phyloP scores from a whole-genome alignment of 169 alveolate genomes.

The Ichthyophthirius multifiliis region DNA sequence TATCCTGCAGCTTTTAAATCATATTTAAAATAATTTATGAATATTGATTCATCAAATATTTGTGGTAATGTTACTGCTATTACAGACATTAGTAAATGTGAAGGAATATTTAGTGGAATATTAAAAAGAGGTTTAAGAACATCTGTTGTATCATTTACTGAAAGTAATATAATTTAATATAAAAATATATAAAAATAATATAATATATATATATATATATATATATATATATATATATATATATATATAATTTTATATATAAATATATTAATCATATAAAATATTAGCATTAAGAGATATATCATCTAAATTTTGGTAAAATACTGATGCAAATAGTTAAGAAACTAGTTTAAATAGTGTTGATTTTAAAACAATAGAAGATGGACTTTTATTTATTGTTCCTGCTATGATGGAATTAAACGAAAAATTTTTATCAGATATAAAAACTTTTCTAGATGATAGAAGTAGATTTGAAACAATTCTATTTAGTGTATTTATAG shows the following conservation, averaged over 20 bases:
- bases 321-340: neutral
- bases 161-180: neutral
- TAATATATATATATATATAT: no score
- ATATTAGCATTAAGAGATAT: neutral
- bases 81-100: neutral
- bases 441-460: neutral
- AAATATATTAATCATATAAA: neutral
- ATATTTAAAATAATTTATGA: neutral
- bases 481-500: neutral
- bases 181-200: no score
- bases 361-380: neutral
- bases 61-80: neutral
- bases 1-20: neutral
- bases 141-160: neutral
- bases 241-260: neutral
- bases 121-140: neutral
- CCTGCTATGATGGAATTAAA: neutral
- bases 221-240: no score
- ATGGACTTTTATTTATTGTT: neutral
- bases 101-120: neutral
- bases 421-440: neutral
- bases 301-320: neutral
- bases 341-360: neutral
- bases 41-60: neutral
- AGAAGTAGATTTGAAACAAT: neutral